Base-by-base conservation (phyloP, 805 yeast genomes). In the Lipomyces kockii region DNA sequence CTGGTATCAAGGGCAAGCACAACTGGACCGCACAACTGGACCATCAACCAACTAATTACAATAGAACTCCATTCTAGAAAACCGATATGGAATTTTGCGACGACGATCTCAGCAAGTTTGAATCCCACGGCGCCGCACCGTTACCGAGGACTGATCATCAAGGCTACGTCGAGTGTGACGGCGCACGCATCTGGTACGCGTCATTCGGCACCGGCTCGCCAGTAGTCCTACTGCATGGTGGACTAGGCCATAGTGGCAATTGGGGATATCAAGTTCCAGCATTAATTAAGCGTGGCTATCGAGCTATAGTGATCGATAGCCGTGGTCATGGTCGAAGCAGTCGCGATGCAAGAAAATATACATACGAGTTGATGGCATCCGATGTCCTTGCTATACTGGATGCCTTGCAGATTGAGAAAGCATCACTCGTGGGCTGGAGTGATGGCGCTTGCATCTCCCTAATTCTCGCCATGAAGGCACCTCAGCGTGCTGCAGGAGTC, bases 241-340 rank as follows among this genome's bases (percentile, higher is more conserved):
- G 55, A 11, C 55, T 52, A 1, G 55, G 55, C 34, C 55, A 52
- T 22, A 52, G 55, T 25, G 55, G 55, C 3, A 52, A 52, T 25
- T 52, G 55, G 55, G 55, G 55, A 29, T 52, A 52, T 52, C 55
- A 52, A 52, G 55, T 20, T 29, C 34, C 55, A 5, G 55, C 32
- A n/a, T 29, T 52, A 3, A 12, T 25, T 11, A 52, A 29, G 55
- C 12, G 32, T 52, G 55, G 55, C 55, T 52, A 52, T 52, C 55
- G 11, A 22, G 55, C 55, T n/a, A 17, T 52, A 12, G 34, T 52
- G 34, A 25, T 52, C 55, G 55, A 52, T 17, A 52, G 55, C 55
- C 55, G 55, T 11, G 55, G 55, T 52, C 55, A 52, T 12, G 55
- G 55, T 25, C n/a, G 55, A 52, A 52, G 55, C n/a, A 52, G 27